Conservation (phyloP, 176 grass and related monocot species). For the Raddia distichophylla region DNA sequence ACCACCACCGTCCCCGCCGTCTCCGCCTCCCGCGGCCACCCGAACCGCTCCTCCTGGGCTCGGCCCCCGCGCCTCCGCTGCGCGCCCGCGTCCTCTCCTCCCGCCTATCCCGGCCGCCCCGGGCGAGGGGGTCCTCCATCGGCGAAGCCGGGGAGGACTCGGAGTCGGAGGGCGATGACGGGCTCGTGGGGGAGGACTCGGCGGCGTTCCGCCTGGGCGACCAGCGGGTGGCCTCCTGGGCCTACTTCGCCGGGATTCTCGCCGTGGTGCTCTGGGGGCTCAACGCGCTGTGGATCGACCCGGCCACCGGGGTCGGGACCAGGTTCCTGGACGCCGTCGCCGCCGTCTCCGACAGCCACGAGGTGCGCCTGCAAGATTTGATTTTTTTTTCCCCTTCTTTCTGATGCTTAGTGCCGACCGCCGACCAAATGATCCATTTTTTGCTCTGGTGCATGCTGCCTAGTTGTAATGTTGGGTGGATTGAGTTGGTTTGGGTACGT, state of each 20-base stretch:
- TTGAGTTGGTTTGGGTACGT: not conserved
- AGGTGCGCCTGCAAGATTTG: conserved; percentile 48
- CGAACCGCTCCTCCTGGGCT: not conserved
- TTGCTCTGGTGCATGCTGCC: not conserved
- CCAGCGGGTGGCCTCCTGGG: conserved; percentile 78
- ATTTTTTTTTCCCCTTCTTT: not conserved
- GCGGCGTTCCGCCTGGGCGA: conserved; percentile 67
- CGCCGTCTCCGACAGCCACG: conserved; percentile 68
- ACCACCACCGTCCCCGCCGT: conserved; percentile 15
- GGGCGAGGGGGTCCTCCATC: conserved; percentile 41
- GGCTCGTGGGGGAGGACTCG: conserved; percentile 71
- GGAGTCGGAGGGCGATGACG: not conserved
- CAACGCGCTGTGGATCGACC: conserved; percentile 84
- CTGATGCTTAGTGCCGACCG: not conserved
- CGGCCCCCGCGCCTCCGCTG: not conserved
- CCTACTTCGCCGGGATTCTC: conserved; percentile 76
- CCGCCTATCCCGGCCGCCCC: not conserved
- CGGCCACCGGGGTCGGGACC: conserved; percentile 66
- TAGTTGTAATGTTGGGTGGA: not conserved
- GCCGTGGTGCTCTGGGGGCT: conserved; percentile 61
- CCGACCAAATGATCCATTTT: not conserved
- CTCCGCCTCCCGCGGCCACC: conserved; percentile 5
- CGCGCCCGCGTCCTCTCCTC: not conserved
- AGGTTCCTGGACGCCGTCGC: conserved; percentile 73
- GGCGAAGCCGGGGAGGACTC: conserved; percentile 35